Evolutionary conservation across 2,329 filamentous ascomycete genomes (phyloP), one percentile per base, ranked within the genome.

Genomic region (Volutella citrinella): DNA sequence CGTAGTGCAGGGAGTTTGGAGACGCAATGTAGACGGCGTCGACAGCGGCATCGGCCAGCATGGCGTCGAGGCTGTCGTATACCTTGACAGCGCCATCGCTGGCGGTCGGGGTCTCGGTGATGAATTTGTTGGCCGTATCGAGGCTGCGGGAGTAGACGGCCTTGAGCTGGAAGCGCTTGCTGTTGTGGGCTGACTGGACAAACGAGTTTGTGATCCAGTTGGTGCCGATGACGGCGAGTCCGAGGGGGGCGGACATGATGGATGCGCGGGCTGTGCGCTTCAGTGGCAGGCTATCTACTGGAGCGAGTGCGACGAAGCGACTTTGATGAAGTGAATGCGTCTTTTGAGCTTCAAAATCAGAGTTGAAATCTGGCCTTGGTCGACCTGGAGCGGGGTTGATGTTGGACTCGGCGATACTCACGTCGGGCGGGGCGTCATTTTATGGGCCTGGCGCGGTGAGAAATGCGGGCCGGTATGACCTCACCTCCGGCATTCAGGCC

Each of bases 151-250:
- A 48, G 9, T 45, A 48, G 1, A 45, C 45, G 6, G 41, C 41
- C 10, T 19, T 36, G 6, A 48, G 38, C 8, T 32, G 7, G 4
- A 48, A 48, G 4, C 22, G 9, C 9, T 40, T 38, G 21, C 45
- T 48, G 18, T 48, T 29, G n/a, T 48, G 45, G 16, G 26, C 33
- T 17, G 45, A 48, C 7, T 48, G 45, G 2, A 46, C 39, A n/a
- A 48, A 48, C 1, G 45, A 48, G 12, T 37, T 43, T 11, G 45
- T 48, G 13, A 48, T 48, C 45, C 45, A 48, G 25, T 48, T 48
- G 7, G 45, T 48, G 11, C 45, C 45, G 11, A 48, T 23, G 9
- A 48, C 32, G 28, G 45, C 45, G 15, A 48, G 45, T 1, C 45
- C 38, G 10, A 48, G 20, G n/a, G 41, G 33, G n/a, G 19, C 4